These are phyloP conservation scores for Apium graveolens DNA, from an alignment of 129 eudicot species.

Conservation along the genomic window DNA sequence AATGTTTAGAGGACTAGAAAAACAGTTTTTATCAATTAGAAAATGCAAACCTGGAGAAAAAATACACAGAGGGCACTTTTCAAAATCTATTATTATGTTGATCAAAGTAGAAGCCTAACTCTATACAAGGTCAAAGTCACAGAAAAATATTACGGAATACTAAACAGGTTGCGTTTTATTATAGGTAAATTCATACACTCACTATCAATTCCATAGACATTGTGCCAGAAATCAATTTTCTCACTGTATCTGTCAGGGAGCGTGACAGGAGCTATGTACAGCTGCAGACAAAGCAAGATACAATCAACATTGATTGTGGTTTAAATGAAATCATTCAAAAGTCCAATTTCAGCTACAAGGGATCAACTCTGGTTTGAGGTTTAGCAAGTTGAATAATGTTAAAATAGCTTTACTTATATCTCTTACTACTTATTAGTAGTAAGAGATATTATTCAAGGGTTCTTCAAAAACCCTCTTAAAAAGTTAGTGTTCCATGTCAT, in stretches of 20 bases:
- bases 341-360: not conserved
- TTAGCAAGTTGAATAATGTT: not conserved
- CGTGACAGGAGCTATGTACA: constrained; percentile 90
- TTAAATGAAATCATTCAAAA: not conserved
- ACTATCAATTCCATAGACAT: constrained; percentile 95
- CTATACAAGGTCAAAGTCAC: not conserved
- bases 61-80: not conserved
- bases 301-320: not conserved
- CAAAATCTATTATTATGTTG: not conserved
- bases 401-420: not conserved
- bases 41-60: not conserved
- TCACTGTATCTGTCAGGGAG: constrained; percentile 79
- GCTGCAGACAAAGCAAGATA: constrained; percentile 31
- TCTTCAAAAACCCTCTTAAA: no score
- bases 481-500: not conserved
- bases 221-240: constrained; percentile 91
- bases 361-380: not conserved
- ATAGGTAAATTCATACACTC: constrained; percentile 24
- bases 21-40: not conserved
- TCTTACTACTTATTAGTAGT: not conserved
- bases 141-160: no score
- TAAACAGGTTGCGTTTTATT: not conserved
- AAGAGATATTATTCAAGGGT: no score
- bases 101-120: not conserved
- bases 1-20: not conserved